A percentile compares a stretch with the other conserved stretches of the same genome.
These are phyloP conservation scores for Solanum ahanhuiri DNA, from an alignment of 257 asterid species.

Conservation along the genomic window DNA sequence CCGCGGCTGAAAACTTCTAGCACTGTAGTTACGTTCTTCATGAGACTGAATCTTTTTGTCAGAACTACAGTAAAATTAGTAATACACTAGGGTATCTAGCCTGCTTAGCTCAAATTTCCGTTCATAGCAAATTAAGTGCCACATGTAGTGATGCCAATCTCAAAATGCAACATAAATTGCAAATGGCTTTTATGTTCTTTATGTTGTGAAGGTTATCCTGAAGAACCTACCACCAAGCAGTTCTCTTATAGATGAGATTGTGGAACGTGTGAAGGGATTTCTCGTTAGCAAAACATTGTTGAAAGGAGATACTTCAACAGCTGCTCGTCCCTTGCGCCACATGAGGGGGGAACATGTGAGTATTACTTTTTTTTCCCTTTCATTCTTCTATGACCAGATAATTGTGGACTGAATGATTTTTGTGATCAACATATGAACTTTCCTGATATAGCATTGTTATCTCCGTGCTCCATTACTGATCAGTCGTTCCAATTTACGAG, in stretches of 20 bases:
- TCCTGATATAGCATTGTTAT: not conserved
- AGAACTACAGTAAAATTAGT: not conserved
- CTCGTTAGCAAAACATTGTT: constrained; percentile 75
- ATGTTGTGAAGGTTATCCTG: constrained; percentile 50
- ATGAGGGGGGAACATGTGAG: constrained; percentile 77
- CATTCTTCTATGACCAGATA: not conserved
- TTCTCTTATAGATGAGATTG: constrained; percentile 77
- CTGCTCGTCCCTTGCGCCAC: constrained; percentile 51
- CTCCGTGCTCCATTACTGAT: not conserved
- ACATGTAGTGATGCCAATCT: not conserved
- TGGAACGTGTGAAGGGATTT: constrained; percentile 75
- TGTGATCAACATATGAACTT: not conserved
- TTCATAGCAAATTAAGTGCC: not conserved
- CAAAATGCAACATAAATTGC: not conserved
- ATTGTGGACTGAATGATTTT: not conserved
- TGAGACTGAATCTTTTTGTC: not conserved
- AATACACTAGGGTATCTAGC: not conserved
- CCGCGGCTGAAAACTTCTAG: not conserved
- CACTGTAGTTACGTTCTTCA: not conserved
- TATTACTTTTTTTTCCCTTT: not conserved
- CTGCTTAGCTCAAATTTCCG: not conserved
- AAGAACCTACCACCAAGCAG: constrained; percentile 97
- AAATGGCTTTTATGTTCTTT: not conserved
- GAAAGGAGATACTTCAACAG: constrained; percentile 65
- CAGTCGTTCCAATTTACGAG: not conserved